Evolutionary conservation across 1,284 basidiomycete species (phyloP).

Genomic region (Ustilago shanxiensis): DNA sequence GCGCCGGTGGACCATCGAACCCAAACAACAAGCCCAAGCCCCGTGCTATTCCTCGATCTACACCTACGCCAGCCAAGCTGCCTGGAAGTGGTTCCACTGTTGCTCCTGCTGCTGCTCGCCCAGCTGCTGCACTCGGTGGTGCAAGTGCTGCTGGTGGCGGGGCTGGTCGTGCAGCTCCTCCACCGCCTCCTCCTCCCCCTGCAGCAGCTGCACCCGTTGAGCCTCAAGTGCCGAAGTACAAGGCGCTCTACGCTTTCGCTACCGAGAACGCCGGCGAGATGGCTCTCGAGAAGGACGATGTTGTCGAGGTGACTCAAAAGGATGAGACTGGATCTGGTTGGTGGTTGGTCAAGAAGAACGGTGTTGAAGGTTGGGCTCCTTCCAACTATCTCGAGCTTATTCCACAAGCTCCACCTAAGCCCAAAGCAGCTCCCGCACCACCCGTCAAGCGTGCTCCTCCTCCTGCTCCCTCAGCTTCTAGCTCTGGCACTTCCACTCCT

Average conservation of each 20-base stretch:
- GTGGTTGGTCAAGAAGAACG: slow-evolving; percentile 93
- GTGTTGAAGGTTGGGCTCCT: slow-evolving; percentile 91
- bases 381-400: slow-evolving; percentile 83
- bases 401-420: slow-evolving; percentile 77
- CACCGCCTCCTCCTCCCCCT: slow-evolving; percentile 73
- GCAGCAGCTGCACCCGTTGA: slow-evolving; percentile 68
- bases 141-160: slow-evolving; percentile 67
- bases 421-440: slow-evolving; percentile 57
- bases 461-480: slow-evolving; percentile 67
- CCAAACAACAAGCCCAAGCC: slow-evolving; percentile 64
- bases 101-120: slow-evolving; percentile 21
- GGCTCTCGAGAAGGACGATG: slow-evolving; percentile 87
- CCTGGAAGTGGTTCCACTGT: slow-evolving; percentile 23
- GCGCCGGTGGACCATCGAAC: slow-evolving; percentile 78
- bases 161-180: slow-evolving; percentile 34
- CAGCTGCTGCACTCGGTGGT: slow-evolving; percentile 31
- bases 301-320: slow-evolving; percentile 92
- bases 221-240: slow-evolving; percentile 82
- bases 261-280: slow-evolving; percentile 90
- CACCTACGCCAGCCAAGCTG: slow-evolving; percentile 39
- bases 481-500: slow-evolving; percentile 43
- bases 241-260: slow-evolving; percentile 78
- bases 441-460: slow-evolving; percentile 69
- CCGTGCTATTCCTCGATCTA: slow-evolving; percentile 45
- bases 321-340: slow-evolving; percentile 77